Base-by-base conservation (phyloP, 129 eudicot species). In the Ambrosia artemisiifolia region DNA sequence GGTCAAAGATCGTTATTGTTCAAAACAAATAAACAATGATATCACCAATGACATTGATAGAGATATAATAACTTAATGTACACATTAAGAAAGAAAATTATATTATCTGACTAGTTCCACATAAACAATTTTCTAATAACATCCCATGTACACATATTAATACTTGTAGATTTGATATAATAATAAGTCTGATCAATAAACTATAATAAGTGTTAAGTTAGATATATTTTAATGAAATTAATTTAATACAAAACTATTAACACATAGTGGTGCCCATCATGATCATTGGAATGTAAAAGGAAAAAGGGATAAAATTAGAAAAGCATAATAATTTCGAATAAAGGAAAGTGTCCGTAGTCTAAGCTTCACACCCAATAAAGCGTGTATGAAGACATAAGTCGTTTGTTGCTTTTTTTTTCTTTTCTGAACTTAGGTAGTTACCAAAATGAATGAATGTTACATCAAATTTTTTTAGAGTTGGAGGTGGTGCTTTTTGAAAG, bases 211-310 rank as follows among this genome's bases (percentile, higher is more conserved):
- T 48, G 54, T 14, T 48, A 13, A 4, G 54, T 13, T 5, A 12
- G 54, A 4, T 48, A 48, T 16, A 14, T 48, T 48, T 14, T 48
- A 12, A 48, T 48, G 6, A 48, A 47, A 47, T 47, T 47, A 47
- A 11, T 11, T 47, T 2, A 11, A 47, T 11, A 47, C 14, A 47
- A 47, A 47, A 3, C 55, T 49, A 49, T 6, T 49, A 48, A 67
- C 35, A 18, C 38, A 51, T 42, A 70, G 64, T 71, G 54, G 65
- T 56, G 40, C 42, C 49, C 75, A 71, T 71, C 75, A 54, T 54
- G 40, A 71, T 71, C 75, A 54, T 54, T 56, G 12, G 55, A 24
- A 71, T 71, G 55, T 56, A 4, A 71, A 71, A 56, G 28, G 75
- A 36, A 56, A 56, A 71, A 28, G 54, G 63, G 33, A 6, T 8